Conservation (phyloP, 805 yeast species). For the Candida hungchunana region DNA sequence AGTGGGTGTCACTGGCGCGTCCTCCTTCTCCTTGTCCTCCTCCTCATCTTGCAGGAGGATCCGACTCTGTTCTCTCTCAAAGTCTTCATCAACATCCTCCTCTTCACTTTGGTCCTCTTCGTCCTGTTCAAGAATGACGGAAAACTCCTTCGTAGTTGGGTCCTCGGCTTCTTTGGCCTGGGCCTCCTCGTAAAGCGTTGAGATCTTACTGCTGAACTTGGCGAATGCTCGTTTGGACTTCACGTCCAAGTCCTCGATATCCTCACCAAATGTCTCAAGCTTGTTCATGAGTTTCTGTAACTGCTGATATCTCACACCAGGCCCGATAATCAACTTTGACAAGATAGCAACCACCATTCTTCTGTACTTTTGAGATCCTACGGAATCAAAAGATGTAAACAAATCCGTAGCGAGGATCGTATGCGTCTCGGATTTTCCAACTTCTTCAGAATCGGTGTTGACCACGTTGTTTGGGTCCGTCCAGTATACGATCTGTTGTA, state of each 20-base stretch:
- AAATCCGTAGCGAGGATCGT: constrained; percentile 52
- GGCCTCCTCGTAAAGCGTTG: constrained; percentile 19
- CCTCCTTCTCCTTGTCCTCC: constrained; percentile 2
- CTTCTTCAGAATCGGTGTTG: constrained; percentile 39
- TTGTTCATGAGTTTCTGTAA: constrained; percentile 26
- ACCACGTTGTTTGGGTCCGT: constrained; percentile 73
- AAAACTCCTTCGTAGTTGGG: constrained; percentile 23
- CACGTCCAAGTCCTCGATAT: constrained; percentile 28
- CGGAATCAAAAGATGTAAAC: constrained; percentile 42
- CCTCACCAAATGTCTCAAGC: constrained; percentile 29
- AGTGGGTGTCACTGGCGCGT: constrained; percentile 1
- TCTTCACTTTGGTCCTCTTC: constrained; percentile 21
- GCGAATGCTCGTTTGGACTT: constrained; percentile 32
- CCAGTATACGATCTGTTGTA: constrained; percentile 78
- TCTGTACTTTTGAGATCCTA: constrained; percentile 47
- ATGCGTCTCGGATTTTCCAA: constrained; percentile 46
- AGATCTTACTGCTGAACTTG: constrained; percentile 26
- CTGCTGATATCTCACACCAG: constrained; percentile 24
- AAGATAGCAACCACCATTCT: constrained; percentile 51
- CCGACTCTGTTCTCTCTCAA: constrained; percentile 17
- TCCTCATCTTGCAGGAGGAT: constrained; percentile 6
- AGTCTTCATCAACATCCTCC: constrained; percentile 25
- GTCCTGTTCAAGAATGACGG: constrained; percentile 24
- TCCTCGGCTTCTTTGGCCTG: constrained; percentile 18
- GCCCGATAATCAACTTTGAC: constrained; percentile 42